These are phyloP conservation scores for Didymella sp. DNA, from an alignment of 2,329 filamentous ascomycete genomes.

Conservation along the genomic window DNA sequence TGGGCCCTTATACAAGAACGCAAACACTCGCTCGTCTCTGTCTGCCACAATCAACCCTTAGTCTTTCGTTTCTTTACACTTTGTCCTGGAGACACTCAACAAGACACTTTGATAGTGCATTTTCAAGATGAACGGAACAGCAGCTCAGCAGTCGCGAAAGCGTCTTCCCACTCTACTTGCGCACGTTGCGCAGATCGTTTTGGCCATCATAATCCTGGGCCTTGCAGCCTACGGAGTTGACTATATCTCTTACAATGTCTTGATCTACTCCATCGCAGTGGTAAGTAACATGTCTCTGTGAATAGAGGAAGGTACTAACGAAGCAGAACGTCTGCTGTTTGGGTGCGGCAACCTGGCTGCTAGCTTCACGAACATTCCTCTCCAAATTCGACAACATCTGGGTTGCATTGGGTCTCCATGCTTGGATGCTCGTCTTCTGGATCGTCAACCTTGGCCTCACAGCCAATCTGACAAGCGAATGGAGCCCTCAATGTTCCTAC, in stretches of 20 bases:
- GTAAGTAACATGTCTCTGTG: constrained; percentile 16
- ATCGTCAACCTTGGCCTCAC: constrained; percentile 45
- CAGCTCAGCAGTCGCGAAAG: constrained; percentile 8
- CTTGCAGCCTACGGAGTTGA: constrained; percentile 57
- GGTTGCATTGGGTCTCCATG: constrained; percentile 60
- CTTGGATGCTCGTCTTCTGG: constrained; percentile 63
- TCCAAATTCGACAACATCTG: constrained; percentile 61
- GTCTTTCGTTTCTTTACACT: neutral
- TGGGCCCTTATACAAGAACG: constrained; percentile 15
- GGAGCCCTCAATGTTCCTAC: constrained; percentile 25
- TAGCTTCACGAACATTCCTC: constrained; percentile 7
- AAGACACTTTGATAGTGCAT: constrained; percentile 11
- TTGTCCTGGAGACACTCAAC: constrained; percentile 12
- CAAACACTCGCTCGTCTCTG: constrained; percentile 11
- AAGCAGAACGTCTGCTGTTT: constrained; percentile 54
- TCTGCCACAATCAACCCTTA: constrained; percentile 5
- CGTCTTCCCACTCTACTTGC: constrained; percentile 26
- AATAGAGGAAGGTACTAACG: neutral
- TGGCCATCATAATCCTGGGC: constrained; percentile 57
- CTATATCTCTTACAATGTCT: constrained; percentile 54
- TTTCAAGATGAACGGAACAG: constrained; percentile 12
- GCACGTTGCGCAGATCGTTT: constrained; percentile 41
- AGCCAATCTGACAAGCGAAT: constrained; percentile 32
- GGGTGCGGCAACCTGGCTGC: constrained; percentile 41
- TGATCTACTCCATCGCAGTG: constrained; percentile 25